These are phyloP conservation scores for Cladosporium sp. DNA, from an alignment of 2,329 filamentous ascomycete species.

Conservation along the genomic window DNA sequence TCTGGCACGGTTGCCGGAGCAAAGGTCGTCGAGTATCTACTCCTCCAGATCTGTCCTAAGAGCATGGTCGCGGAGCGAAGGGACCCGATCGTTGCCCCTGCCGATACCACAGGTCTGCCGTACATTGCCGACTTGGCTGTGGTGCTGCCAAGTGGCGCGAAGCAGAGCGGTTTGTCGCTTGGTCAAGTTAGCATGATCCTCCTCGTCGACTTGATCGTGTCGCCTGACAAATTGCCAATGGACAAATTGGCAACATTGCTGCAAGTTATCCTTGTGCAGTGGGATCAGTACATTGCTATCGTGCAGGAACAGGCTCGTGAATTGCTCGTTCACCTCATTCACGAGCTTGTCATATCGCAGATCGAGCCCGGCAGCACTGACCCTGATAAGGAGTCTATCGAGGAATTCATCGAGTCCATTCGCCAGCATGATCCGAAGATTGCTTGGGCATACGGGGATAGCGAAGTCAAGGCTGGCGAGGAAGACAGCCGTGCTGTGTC, in stretches of 20 bases:
- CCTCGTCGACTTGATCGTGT: constrained; percentile 92
- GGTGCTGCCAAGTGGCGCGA: constrained; percentile 80
- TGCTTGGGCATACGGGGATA: constrained; percentile 93
- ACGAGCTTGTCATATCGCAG: constrained; percentile 82
- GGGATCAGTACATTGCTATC: constrained; percentile 94
- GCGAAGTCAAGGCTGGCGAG: constrained; percentile 63
- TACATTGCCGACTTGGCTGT: constrained; percentile 84
- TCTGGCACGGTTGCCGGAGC: constrained; percentile 80
- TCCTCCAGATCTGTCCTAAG: constrained; percentile 87
- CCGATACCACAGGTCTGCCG: constrained; percentile 70
- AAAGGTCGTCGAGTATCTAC: constrained; percentile 89
- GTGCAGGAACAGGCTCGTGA: constrained; percentile 96
- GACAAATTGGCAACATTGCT: constrained; percentile 82
- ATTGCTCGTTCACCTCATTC: constrained; percentile 96
- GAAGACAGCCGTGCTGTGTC: constrained; percentile 75
- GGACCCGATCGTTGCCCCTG: constrained; percentile 62
- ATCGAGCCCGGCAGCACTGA: constrained; percentile 66
- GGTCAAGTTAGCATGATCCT: constrained; percentile 91
- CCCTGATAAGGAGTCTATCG: constrained; percentile 70
- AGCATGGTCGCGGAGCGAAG: constrained; percentile 95
- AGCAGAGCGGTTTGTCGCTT: constrained; percentile 78
- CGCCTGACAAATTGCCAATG: constrained; percentile 72
- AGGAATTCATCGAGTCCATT: constrained; percentile 82
- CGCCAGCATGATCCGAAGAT: constrained; percentile 79
- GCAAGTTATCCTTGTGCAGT: constrained; percentile 88